Evolutionary conservation across 805 yeast genomes (phyloP).

Genomic region (Groenewaldozyma tartarivorans): DNA sequence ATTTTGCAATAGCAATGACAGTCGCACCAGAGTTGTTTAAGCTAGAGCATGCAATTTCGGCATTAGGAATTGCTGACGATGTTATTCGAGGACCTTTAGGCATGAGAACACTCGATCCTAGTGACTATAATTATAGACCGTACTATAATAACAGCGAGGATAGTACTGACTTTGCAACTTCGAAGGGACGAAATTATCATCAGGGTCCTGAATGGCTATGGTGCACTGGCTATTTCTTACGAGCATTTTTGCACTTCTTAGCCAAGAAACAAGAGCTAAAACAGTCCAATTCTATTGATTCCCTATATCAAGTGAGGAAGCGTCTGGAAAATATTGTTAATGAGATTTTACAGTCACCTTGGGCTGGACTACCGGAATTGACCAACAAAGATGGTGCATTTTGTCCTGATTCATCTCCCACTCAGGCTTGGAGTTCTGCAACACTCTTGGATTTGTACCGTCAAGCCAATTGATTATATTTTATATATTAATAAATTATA

Average conservation of each 20-base stretch:
- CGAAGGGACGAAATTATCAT: conserved; percentile 94
- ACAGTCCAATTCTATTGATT: conserved; percentile 24
- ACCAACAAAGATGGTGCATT: conserved; percentile 79
- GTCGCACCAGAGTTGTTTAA: conserved; percentile 90
- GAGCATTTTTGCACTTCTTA: conserved; percentile 55
- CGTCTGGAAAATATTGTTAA: conserved; percentile 55
- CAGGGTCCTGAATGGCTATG: conserved; percentile 99
- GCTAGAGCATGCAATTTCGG: conserved; percentile 47
- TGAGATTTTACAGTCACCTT: conserved; percentile 67
- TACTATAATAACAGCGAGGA: conserved; percentile 76
- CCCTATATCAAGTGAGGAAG: conserved; percentile 49
- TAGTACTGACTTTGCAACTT: conserved; percentile 76
- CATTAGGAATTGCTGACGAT: conserved; percentile 62
- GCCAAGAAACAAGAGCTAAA: conserved; percentile 29
- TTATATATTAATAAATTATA: neutral
- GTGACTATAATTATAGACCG: conserved; percentile 87
- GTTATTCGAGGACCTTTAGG: conserved; percentile 83
- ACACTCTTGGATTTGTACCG: conserved; percentile 72
- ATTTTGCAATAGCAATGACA: conserved; percentile 85
- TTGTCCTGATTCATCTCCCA: conserved; percentile 83
- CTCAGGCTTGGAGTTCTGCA: conserved; percentile 95
- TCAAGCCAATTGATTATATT: conserved; percentile 30
- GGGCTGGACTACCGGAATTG: conserved; percentile 92
- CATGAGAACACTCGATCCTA: conserved; percentile 84
- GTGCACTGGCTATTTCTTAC: conserved; percentile 77